Evolutionary conservation across 805 yeast species (phyloP).

Genomic region (Jamesozyma gamospora): DNA sequence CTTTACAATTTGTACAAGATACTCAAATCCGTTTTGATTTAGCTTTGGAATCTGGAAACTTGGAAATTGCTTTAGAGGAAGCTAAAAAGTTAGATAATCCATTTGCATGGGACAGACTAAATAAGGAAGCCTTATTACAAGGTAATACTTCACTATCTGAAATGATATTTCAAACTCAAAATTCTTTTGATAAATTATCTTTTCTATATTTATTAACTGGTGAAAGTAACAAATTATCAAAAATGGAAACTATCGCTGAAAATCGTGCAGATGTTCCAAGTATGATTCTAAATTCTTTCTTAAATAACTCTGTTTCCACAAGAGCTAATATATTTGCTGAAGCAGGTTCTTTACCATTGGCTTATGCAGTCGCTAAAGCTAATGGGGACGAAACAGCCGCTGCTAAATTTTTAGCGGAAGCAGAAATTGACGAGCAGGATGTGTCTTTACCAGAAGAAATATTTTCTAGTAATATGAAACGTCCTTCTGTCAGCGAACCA

Average conservation of each 20-base stretch:
- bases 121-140: slow-evolving; percentile 77
- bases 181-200: slow-evolving; percentile 78
- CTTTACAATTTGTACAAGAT: slow-evolving; percentile 92
- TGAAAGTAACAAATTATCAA: slow-evolving; percentile 59
- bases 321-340: slow-evolving; percentile 65
- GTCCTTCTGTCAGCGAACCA: slow-evolving; percentile 38
- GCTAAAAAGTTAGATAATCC: slow-evolving; percentile 66
- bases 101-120: slow-evolving; percentile 70
- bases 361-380: slow-evolving; percentile 84
- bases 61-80: slow-evolving; percentile 78
- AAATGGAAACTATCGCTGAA: slow-evolving; percentile 86
- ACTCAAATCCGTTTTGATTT: slow-evolving; percentile 92
- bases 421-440: slow-evolving; percentile 55
- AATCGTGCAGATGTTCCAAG: slow-evolving; percentile 74
- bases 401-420: slow-evolving; percentile 54
- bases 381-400: slow-evolving; percentile 75
- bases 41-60: slow-evolving; percentile 88
- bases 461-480: slow-evolving; percentile 28
- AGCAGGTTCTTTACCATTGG: slow-evolving; percentile 78
- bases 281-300: slow-evolving; percentile 73
- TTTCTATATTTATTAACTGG: slow-evolving; percentile 83
- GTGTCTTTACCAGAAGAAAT: slow-evolving; percentile 49
- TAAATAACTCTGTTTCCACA: slow-evolving; percentile 61
- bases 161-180: slow-evolving; percentile 78
- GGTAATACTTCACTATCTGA: slow-evolving; percentile 84